Base-by-base conservation (phyloP, 2,329 filamentous ascomycete genomes). In the Calonectria henricotiae region DNA sequence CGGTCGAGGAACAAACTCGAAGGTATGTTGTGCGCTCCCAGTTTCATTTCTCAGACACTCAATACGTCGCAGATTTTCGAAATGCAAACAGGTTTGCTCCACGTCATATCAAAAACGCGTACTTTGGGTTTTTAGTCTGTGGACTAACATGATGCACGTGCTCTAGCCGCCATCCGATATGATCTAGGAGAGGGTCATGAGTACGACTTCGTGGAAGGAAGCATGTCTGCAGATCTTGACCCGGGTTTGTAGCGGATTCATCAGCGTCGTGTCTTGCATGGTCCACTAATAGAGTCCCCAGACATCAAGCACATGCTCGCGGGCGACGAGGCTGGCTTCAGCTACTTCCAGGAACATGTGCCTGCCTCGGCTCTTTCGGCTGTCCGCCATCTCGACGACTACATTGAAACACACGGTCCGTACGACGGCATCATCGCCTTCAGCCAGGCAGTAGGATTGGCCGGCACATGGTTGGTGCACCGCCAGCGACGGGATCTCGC, bases 141-240 rank as follows among this genome's bases (percentile, higher is more conserved):
- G 4, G 1, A 30, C 49, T 55, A 35, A 37, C 4, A 20, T 35
- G 32, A n/a, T 11, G 2, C 3, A 44, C 3, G 8, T 15, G 6
- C 17, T 15, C 25, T 3, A 61, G 55, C 55, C 30, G 55, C 55
- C 6, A 61, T 61, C 27, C 37, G 39, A 9, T 61, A 61, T 23
- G 55, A 61, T 13, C 37, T 61, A 44, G 55, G 55, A 12, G 55
- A 61, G 4, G 23, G 12, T 25, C 55, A 61, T 9, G 39, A 41
- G 11, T 61, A 61, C n/a, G 55, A 61, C 27, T 61, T 61, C 8
- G 55, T 61, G 23, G 55, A 61, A 32, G 55, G 55, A 58, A 58
- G 32, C 51, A 58, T 30, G 20, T 58, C 51, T 27, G 51, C 51
- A 25, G 51, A 58, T 58, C 51, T 58, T 7, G 51, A 58, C 11